Conservation (phyloP, 192 early-diverging fungal species). For the Gorgonomyces haynaldii region DNA sequence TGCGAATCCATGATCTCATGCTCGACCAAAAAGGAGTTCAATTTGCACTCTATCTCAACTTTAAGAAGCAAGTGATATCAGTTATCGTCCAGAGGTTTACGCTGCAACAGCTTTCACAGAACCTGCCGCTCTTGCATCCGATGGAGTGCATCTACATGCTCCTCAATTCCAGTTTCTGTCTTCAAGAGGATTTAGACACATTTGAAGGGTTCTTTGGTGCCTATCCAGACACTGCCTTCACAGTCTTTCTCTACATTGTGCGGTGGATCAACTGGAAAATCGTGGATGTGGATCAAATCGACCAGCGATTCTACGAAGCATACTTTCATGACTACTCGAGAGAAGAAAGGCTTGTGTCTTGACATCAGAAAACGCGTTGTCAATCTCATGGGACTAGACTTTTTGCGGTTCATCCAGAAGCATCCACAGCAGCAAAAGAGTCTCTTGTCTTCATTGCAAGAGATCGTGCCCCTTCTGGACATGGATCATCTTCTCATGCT, state of each 20-base stretch:
- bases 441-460: background rate
- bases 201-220: background rate
- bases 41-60: constrained; percentile 1
- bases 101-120: background rate
- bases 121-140: constrained; percentile 1
- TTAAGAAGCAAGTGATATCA: constrained; percentile 2
- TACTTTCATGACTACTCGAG: constrained; percentile 9
- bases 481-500: no score
- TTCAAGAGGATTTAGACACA: constrained; percentile 1
- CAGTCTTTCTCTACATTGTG: constrained; percentile 8
- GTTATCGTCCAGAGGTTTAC: background rate
- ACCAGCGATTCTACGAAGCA: constrained; percentile 2
- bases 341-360: constrained; percentile 4
- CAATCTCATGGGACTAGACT: background rate
- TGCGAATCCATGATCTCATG: no score
- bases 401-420: background rate
- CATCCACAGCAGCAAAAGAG: background rate
- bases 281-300: background rate
- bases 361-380: background rate
- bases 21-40: background rate
- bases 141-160: constrained; percentile 4
- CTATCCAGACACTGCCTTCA: background rate
- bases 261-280: constrained; percentile 10
- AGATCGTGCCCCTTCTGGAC: constrained; percentile 1
- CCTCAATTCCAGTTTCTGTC: background rate